A percentile compares a stretch with the other conserved stretches of the same genome.
Conservation (phyloP, 2,329 filamentous ascomycete genomes). For the Fusarium sp. region DNA sequence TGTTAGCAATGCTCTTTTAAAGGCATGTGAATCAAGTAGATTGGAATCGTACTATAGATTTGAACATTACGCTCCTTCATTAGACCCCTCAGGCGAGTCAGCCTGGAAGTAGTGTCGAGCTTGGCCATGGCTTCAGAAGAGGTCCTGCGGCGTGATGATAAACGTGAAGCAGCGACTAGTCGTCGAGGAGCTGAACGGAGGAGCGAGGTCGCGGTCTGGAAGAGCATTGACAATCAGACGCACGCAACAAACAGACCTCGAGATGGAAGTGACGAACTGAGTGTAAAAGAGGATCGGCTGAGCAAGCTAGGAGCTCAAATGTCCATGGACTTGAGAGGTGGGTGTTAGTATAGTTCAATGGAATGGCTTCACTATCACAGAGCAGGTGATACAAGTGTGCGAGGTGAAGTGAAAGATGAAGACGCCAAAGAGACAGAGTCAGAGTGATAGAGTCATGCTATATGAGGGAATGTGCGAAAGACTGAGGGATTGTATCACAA, state of each 20-base stretch:
- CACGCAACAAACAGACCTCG: constrained; percentile 24
- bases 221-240: constrained; percentile 42
- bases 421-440: too few species aligned
- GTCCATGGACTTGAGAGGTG: constrained; percentile 3
- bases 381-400: neutral
- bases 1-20: constrained; percentile 10
- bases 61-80: constrained; percentile 91
- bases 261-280: constrained; percentile 19
- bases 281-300: neutral
- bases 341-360: constrained; percentile 5
- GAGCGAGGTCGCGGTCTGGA: constrained; percentile 39
- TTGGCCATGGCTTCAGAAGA: constrained; percentile 48
- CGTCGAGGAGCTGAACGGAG: constrained; percentile 37
- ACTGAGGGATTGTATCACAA: constrained; percentile 7
- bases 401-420: neutral
- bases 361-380: neutral
- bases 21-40: neutral
- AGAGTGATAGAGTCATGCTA: neutral
- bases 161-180: constrained; percentile 14
- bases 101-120: constrained; percentile 80
- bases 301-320: constrained; percentile 9
- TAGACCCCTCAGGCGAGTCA: constrained; percentile 80
- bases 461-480: neutral
- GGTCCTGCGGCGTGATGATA: constrained; percentile 26
- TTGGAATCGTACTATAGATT: constrained; percentile 80